Percentiles rank a stretch among this genome's conserved stretches.
Evolutionary conservation across 176 grass and related monocot species (phyloP).

Genomic region (Luzula sylvatica): DNA sequence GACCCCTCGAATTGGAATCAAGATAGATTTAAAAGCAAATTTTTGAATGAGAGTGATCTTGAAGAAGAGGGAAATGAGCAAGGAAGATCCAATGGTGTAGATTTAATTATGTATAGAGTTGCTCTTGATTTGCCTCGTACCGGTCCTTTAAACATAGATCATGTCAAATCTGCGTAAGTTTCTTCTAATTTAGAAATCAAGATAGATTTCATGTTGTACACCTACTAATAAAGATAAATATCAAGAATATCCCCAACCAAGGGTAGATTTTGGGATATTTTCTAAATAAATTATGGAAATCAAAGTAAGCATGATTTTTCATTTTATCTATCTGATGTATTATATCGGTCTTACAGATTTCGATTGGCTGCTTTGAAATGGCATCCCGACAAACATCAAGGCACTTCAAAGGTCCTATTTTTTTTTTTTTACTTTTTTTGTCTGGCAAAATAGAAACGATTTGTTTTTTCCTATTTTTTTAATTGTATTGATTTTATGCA

Average conservation of each 20-base stretch:
- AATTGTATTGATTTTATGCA: no score
- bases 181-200: conserved; percentile 20
- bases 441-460: no score
- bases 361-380: conserved; percentile 69
- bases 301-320: no score
- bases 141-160: conserved; percentile 54
- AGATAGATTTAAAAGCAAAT: conserved; percentile 34
- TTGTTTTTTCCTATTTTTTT: no score
- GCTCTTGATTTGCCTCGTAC: conserved; percentile 54
- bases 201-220: no score
- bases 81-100: neutral
- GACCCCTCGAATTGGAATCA: conserved; percentile 11
- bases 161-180: conserved; percentile 75
- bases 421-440: neutral
- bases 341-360: conserved; percentile 35
- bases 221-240: no score
- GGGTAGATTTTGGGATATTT: no score
- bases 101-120: conserved; percentile 37
- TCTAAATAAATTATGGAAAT: no score
- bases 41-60: conserved; percentile 72
- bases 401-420: conserved; percentile 49
- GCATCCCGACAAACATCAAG: conserved; percentile 91
- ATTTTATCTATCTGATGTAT: neutral
- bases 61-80: conserved; percentile 53
- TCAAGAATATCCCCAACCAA: no score